Evolutionary conservation across 805 yeast species (phyloP), one percentile per base, ranked within the genome.

Genomic region (Komagataella mondaviorum): DNA sequence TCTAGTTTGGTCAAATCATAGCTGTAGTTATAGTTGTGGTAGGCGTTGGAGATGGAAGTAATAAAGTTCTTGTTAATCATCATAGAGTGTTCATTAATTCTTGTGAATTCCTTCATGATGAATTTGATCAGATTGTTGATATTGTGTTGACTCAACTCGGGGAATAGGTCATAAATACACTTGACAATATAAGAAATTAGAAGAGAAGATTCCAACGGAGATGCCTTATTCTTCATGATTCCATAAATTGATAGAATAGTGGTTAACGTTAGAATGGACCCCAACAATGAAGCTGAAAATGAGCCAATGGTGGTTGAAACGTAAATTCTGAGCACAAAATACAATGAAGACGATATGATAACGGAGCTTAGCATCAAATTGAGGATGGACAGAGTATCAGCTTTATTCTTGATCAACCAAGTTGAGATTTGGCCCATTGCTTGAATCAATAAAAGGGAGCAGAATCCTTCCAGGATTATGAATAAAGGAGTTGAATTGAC

Each of bases 121-220:
- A 66, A 66, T 49, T 67, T 65, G 36, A 66, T 57, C 53, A 68
- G 55, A 20, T 55, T 56, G 46, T 63, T 61, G 47, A 67, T 60
- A 53, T 67, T 66, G 50, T 61, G 57, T 51, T 80, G 78, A 6
- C 90, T 83, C 55, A 91, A 75, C 58, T 86, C 89, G 1, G 98
- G 96, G 59, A 91, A 88, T 3, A 96, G 81, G 62, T 90, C 95
- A 65, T 93, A 93, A 55, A 90, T 80, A 59, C 96, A 88, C 62
- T 95, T 85, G 24, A 93, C 96, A 55, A 91, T 83, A 66, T 93
- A 93, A 6, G 95, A 91, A 62, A 89, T 82, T 59, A 93, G 73
- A 53, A 91, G 68, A 10, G 96, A 85, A 36, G 89, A 78, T 66
- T 93, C 99, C 50, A 90, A 76, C n/a, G 91, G 82, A n/a, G 91